phyloP scores from a whole-genome alignment of 1,139 yeast genomes.

The Kodamaea alishanica region DNA sequence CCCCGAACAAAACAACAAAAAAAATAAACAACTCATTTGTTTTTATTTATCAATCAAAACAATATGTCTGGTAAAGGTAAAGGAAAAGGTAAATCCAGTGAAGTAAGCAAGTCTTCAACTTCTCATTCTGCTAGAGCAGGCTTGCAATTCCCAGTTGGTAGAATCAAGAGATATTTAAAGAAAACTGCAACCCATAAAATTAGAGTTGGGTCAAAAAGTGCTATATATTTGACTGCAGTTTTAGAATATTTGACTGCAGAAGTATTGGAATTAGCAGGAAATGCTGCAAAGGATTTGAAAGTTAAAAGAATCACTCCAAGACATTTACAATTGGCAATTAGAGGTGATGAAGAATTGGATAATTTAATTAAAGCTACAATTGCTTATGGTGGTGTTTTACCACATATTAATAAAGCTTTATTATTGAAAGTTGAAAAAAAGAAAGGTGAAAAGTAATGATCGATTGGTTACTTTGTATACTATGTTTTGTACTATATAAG shows the following conservation, averaged over 20 bases:
- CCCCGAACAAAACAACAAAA: slow-evolving; percentile 6
- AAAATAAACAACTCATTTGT: slow-evolving; percentile 6
- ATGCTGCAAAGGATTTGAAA: slow-evolving; percentile 97
- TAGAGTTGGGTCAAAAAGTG: slow-evolving; percentile 97
- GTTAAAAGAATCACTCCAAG: slow-evolving; percentile 99
- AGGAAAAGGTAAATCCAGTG: slow-evolving; percentile 92
- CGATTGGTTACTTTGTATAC: slow-evolving; percentile 7
- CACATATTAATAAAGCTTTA: slow-evolving; percentile 93
- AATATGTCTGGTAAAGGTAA: slow-evolving; percentile 81
- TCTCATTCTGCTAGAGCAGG: slow-evolving; percentile 98
- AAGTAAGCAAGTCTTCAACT: slow-evolving; percentile 59
- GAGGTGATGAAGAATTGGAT: slow-evolving; percentile 99
- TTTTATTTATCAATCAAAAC: slow-evolving; percentile 33
- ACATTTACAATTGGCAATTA: slow-evolving; percentile 95
- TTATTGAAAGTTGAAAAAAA: slow-evolving; percentile 89
- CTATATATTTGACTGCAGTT: slow-evolving; percentile 95
- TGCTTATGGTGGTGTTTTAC: slow-evolving; percentile 99
- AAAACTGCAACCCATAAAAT: slow-evolving; percentile 87
- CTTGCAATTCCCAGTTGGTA: slow-evolving; percentile 96
- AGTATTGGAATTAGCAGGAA: slow-evolving; percentile 97
- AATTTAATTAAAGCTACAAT: slow-evolving; percentile 94
- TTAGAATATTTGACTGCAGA: slow-evolving; percentile 97
- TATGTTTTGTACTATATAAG: slow-evolving; percentile 16
- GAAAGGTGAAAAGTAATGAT: slow-evolving; percentile 43
- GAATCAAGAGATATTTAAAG: slow-evolving; percentile 94